These are phyloP conservation scores for Phytophthora colocasiae DNA, from an alignment of 352 stramenopile species.

Conservation along the genomic window DNA sequence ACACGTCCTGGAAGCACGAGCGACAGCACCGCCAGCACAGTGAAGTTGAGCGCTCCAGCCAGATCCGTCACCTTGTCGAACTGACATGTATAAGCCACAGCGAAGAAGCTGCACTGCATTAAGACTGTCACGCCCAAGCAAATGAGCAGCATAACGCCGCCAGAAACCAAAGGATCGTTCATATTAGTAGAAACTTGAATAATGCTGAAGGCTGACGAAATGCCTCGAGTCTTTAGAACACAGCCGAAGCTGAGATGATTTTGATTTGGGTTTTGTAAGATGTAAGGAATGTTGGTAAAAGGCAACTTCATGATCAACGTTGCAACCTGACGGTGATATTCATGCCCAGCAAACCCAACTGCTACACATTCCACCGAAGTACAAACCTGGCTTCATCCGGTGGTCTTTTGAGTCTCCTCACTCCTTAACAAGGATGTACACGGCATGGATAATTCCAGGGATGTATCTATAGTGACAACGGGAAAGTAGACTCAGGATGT, in stretches of 20 bases:
- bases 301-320: not conserved
- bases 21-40: conserved; percentile 55
- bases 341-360: not conserved
- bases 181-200: conserved; percentile 15
- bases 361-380: not conserved
- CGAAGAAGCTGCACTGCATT: conserved; percentile 73
- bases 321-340: not conserved
- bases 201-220: not conserved
- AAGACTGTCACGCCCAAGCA: conserved; percentile 53
- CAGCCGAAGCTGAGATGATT: conserved; percentile 7
- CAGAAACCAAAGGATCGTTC: conserved; percentile 34
- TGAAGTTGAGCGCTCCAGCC: conserved; percentile 68
- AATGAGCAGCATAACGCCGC: conserved; percentile 52
- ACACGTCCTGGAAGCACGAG: conserved; percentile 55
- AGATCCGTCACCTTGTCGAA: conserved; percentile 78
- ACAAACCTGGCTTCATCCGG: not conserved
- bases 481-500: not conserved
- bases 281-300: not conserved
- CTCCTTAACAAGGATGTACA: conserved; percentile 63
- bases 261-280: too few species aligned
- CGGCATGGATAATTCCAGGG: conserved; percentile 59
- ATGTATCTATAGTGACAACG: conserved; percentile 46
- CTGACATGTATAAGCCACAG: conserved; percentile 60
- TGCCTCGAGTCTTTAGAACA: conserved; percentile 4
- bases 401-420: conserved; percentile 20